Conservation (phyloP, 129 eudicot genomes). For the Heracleum sosnowskyi region DNA sequence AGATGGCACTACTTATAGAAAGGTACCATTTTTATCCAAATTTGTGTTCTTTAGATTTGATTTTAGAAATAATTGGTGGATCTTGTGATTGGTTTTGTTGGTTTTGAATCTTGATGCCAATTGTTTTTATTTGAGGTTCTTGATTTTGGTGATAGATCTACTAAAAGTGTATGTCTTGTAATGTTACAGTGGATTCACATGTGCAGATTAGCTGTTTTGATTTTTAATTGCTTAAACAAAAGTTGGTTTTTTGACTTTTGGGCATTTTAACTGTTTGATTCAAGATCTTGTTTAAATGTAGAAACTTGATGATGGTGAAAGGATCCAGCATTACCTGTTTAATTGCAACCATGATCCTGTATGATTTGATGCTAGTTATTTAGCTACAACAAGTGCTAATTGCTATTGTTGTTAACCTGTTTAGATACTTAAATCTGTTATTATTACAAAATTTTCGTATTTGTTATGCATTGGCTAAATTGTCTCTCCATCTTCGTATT, state of each 20-base stretch:
- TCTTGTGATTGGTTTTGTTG: not conserved
- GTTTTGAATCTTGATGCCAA: not conserved
- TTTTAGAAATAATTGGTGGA: not conserved
- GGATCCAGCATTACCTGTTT: not conserved
- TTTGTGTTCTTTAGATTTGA: not conserved
- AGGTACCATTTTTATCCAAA: slow-evolving; percentile 29
- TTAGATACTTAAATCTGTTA: too few relatives aligned
- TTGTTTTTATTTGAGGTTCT: not conserved
- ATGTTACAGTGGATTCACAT: not conserved
- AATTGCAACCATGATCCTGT: not conserved
- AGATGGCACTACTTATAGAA: slow-evolving; percentile 92
- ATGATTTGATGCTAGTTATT: not conserved
- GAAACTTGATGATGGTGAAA: not conserved
- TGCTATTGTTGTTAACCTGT: not conserved
- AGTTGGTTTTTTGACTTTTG: not conserved
- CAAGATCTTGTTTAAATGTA: not conserved
- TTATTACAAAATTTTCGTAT: not conserved
- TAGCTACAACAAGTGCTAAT: not conserved
- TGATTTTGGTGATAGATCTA: not conserved
- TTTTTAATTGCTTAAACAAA: not conserved
- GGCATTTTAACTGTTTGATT: not conserved
- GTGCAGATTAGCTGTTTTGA: not conserved
- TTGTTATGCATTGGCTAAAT: not conserved
- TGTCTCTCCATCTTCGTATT: not conserved
- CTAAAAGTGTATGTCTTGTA: not conserved